Conservation (phyloP, 805 yeast genomes). For the Candida insectorum region DNA sequence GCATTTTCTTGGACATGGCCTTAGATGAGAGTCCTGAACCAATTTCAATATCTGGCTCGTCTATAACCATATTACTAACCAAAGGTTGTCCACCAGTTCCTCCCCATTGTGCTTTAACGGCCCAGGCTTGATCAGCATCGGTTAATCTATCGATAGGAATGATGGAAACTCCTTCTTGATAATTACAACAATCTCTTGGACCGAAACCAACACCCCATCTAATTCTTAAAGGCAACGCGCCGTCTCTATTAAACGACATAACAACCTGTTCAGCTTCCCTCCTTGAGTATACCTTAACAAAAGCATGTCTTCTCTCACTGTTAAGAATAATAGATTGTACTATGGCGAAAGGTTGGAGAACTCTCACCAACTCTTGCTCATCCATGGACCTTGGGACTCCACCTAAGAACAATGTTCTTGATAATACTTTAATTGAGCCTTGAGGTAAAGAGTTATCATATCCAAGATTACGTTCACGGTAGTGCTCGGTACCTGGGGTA, state of each 20-base stretch:
- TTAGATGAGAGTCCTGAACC: constrained; percentile 93
- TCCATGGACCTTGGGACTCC: constrained; percentile 86
- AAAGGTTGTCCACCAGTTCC: constrained; percentile 90
- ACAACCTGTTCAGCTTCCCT: constrained; percentile 85
- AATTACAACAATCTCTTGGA: constrained; percentile 97
- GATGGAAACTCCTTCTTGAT: constrained; percentile 82
- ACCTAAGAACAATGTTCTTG: constrained; percentile 91
- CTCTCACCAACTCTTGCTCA: constrained; percentile 64
- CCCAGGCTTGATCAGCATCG: constrained; percentile 92
- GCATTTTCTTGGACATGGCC: constrained; percentile 88
- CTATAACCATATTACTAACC: constrained; percentile 76
- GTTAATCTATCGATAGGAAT: constrained; percentile 87
- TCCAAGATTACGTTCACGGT: constrained; percentile 68
- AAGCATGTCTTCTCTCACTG: constrained; percentile 90
- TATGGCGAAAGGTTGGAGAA: constrained; percentile 81
- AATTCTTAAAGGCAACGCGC: constrained; percentile 66
- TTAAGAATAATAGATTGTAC: constrained; percentile 89
- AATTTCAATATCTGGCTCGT: constrained; percentile 96
- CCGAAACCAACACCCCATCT: constrained; percentile 99
- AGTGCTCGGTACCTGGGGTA: constrained; percentile 69
- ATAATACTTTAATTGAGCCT: constrained; percentile 76
- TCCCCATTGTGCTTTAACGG: constrained; percentile 89
- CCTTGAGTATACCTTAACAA: constrained; percentile 90
- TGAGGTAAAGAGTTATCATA: constrained; percentile 70
- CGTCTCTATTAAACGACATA: constrained; percentile 66